Evolutionary conservation across 805 yeast species (phyloP).

Genomic region (Wickerhamiella cacticola): DNA sequence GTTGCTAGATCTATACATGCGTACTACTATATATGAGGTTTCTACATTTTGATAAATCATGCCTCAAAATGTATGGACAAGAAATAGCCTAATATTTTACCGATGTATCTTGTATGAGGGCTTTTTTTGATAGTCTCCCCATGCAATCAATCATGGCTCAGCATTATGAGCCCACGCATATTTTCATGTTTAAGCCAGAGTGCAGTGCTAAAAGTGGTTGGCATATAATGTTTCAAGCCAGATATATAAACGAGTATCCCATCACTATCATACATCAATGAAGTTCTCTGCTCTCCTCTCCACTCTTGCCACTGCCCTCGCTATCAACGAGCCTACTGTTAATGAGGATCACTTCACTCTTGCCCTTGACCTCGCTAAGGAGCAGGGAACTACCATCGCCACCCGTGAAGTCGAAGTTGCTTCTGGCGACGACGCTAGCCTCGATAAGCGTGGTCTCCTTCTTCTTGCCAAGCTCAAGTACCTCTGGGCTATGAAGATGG

Average conservation of each 20-base stretch:
- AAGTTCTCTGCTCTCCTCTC: conserved; percentile 9
- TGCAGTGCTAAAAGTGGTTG: too few relatives aligned
- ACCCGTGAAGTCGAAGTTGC: conserved; percentile 78
- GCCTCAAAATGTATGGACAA: too few relatives aligned
- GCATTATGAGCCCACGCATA: neutral
- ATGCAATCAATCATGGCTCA: too few relatives aligned
- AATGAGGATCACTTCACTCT: conserved; percentile 4
- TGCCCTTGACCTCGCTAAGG: conserved; percentile 10
- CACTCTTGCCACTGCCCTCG: conserved; percentile 3
- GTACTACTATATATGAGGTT: too few relatives aligned
- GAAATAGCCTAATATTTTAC: too few relatives aligned
- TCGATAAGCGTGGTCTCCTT: conserved; percentile 11
- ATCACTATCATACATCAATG: neutral
- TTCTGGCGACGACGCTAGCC: conserved; percentile 54
- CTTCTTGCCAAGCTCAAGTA: conserved; percentile 11
- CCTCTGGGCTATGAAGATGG: conserved; percentile 10
- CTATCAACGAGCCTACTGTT: neutral
- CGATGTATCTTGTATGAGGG: too few relatives aligned
- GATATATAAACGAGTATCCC: neutral
- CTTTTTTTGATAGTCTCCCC: too few relatives aligned
- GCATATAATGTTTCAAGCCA: neutral
- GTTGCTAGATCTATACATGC: too few relatives aligned
- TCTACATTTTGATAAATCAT: too few relatives aligned
- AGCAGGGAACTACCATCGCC: conserved; percentile 36
- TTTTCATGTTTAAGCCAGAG: too few relatives aligned